Evolutionary conservation across 805 yeast genomes (phyloP), one percentile per base, ranked within the genome.

Genomic region (Hagleromyces aurorensis): DNA sequence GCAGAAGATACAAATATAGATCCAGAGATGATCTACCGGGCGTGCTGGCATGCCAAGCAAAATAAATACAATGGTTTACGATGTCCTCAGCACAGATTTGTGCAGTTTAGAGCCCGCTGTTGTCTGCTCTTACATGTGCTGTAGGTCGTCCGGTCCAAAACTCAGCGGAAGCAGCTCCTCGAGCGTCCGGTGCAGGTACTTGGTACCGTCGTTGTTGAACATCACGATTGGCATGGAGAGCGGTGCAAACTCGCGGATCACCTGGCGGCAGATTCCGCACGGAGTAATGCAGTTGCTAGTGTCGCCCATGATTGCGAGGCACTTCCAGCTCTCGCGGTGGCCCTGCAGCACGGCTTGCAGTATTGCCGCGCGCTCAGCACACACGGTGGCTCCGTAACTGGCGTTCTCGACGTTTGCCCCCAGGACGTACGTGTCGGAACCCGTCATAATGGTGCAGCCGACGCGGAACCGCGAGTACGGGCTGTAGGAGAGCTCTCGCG

Each of bases 351-450:
- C 66, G 0, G 82, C 79, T 23, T 68, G 66, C 8, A 68, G 65
- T 2, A 78, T 62, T 0, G 89, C 76, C 1, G 79, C 67, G 22
- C 86, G 60, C 46, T 81, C 93, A 0, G 93, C 93, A 52, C 93
- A 81, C 14, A 79, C 70, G 1, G 75, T 67, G 2, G 74, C 87
- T 1, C 84, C 93, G 49, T 82, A 87, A 27, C 91, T 75, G 3
- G 96, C 97, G 52, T 89, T 91, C 52, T 89, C 98, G 16, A 91
- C 75, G 44, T 89, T 89, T 22, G 94, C 94, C 4, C 97, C 98
- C 8, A 58, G 48, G 14, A 78, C 58, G 23, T 50, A 62, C 12
- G 59, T 59, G 3, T 72, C 80, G 6, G 61, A 50, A 0, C 49
- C 53, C 1, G 84, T 65, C 14, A 83, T 48, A 2, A 89, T 45